These are phyloP conservation scores for Suillus tomentosus DNA, from an alignment of 768 basidiomycete genomes.

Conservation along the genomic window DNA sequence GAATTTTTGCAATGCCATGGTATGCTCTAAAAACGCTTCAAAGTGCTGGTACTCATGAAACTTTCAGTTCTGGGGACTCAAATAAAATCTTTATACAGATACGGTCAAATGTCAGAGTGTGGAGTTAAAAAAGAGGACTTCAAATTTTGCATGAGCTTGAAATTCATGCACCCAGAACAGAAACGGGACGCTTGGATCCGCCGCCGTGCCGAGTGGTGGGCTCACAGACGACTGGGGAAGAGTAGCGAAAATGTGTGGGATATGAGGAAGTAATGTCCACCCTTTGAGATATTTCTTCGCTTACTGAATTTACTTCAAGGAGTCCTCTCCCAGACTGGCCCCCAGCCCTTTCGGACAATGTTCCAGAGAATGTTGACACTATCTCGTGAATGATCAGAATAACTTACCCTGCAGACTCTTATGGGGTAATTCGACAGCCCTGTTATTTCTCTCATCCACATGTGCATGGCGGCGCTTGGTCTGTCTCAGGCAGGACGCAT, in stretches of 20 bases:
- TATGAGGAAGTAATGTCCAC: constrained; percentile 65
- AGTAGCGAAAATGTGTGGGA: constrained; percentile 98
- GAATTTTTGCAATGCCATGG: constrained; percentile 73
- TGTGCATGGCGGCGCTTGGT: not conserved
- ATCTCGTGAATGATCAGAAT: constrained; percentile 21
- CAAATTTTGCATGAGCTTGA: constrained; percentile 91
- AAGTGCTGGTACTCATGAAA: constrained; percentile 14
- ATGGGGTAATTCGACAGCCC: not conserved
- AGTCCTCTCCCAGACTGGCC: constrained; percentile 30
- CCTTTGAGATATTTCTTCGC: not conserved
- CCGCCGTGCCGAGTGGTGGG: constrained; percentile 94
- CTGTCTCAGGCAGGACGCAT: not conserved
- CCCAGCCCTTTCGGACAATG: constrained; percentile 24
- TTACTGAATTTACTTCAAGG: constrained; percentile 9
- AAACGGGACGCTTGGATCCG: constrained; percentile 83
- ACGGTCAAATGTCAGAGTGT: constrained; percentile 75
- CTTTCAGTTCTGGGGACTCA: constrained; percentile 74
- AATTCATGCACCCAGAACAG: constrained; percentile 74
- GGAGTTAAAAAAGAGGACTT: constrained; percentile 83
- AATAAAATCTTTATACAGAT: constrained; percentile 83
- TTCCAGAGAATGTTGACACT: constrained; percentile 23
- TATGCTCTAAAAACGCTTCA: constrained; percentile 27
- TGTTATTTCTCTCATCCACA: not conserved
- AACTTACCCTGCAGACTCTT: not conserved
- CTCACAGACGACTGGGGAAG: constrained; percentile 64